Base-by-base conservation (phyloP, 202 grass and related monocot genomes). In the Hordeum pubiflorum region DNA sequence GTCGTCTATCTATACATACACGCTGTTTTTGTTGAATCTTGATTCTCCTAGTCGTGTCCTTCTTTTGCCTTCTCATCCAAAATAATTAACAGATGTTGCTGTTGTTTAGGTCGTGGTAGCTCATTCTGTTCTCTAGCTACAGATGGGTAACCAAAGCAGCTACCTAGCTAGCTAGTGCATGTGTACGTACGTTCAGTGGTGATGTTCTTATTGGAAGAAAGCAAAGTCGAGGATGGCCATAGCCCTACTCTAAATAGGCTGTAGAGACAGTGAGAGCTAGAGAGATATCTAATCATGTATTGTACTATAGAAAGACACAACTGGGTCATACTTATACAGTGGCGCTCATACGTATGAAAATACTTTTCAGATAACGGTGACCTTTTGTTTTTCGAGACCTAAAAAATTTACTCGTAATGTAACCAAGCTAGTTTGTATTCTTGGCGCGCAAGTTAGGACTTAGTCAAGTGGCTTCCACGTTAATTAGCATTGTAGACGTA, bases 401-500 rank as follows among this genome's bases (percentile, higher is more conserved):
- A 14, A 4, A 3, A 46, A 44, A 44, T 46, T 46, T 46, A 4
- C 43, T 46, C 11, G 11, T 43, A 72, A 73, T 58, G 61, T 3
- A 57, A 33, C 36, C 24, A 7, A 43, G 65, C 37, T 37, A 24
- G 39, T 3, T 50, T 52, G 40, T 63, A 60, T 70, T 11, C 84
- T 86, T 86, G 84, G 46, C 38, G 61, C 84, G 3, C 84, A 86
- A 86, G 84, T 81, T 23, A 86, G 78, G 58, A 59, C 9, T 33
- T 10, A 3, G 58, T 50, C 46, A 31, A 48, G 32, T 10, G 23
- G 10, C 66, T 63, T 37, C 4, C 24, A 83, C 24, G 81, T 74
- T 55, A 41, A 39, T 12, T 20, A 11, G 65, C 41, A 23, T 15
- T 34, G 34, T 20, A n/a, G n/a, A n/a, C n/a, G n/a, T n/a, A 48